phyloP scores from a whole-genome alignment of 2,329 filamentous ascomycete species.

The Ophiocordyceps camponoti-saundersi region DNA sequence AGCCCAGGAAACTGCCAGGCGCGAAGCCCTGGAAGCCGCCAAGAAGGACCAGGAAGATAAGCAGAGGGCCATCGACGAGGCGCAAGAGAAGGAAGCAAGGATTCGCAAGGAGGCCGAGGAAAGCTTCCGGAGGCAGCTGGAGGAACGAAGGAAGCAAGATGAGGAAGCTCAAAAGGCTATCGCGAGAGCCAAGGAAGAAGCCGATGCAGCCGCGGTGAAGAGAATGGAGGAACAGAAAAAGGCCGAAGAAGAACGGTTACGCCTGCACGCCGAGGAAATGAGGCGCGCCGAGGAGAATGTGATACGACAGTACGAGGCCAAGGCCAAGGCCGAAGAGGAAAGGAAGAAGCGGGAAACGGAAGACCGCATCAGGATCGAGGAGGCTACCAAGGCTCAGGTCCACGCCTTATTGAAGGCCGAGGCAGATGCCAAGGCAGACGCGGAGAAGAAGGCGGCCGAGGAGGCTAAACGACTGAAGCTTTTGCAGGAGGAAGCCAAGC shows the following conservation, averaged over 20 bases:
- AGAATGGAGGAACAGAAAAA: slow-evolving; percentile 27
- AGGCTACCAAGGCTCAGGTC: slow-evolving; percentile 23
- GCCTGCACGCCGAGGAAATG: slow-evolving; percentile 16
- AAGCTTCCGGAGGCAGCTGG: slow-evolving; percentile 22
- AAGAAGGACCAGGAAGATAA: slow-evolving; percentile 28
- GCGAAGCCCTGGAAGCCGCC: slow-evolving; percentile 39
- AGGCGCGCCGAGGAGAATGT: slow-evolving; percentile 19
- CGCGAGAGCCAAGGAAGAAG: slow-evolving; percentile 27
- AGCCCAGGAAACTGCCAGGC: slow-evolving; percentile 36
- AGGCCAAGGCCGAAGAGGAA: slow-evolving; percentile 25
- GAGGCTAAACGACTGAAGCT: slow-evolving; percentile 22
- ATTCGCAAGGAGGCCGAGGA: slow-evolving; percentile 29
- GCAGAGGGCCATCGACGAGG: slow-evolving; percentile 26
- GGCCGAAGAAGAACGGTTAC: slow-evolving; percentile 27
- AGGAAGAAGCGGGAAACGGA: slow-evolving; percentile 22
- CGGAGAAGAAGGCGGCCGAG: slow-evolving; percentile 23
- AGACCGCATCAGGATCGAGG: slow-evolving; percentile 25
- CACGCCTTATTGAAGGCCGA: slow-evolving; percentile 24
- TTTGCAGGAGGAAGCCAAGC: slow-evolving; percentile 20
- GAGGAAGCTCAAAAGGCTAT: slow-evolving; percentile 30
- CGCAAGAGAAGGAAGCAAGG: slow-evolving; percentile 24
- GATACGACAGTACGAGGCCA: slow-evolving; percentile 19
- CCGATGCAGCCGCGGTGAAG: slow-evolving; percentile 23
- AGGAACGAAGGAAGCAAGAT: slow-evolving; percentile 21
- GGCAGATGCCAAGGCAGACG: slow-evolving; percentile 23